A percentile compares a stretch with the other conserved stretches of the same genome.
Evolutionary conservation across 176 grass and related monocot genomes (phyloP).

Genomic region (Luzula sylvatica): DNA sequence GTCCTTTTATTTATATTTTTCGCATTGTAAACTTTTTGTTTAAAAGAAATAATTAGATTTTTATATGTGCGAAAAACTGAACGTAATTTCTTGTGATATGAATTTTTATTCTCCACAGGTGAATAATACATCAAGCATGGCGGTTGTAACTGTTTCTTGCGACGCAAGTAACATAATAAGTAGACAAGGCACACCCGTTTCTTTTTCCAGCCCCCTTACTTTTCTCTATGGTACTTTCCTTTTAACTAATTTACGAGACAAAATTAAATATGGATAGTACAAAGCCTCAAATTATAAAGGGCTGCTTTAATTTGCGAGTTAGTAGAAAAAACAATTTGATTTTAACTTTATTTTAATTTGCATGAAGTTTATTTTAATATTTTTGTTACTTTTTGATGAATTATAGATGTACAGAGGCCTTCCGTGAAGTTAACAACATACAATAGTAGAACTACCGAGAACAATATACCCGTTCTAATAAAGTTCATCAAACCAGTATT

Average conservation of each 20-base stretch:
- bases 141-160: constrained; percentile 49
- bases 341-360: too few relatives aligned
- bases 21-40: too few relatives aligned
- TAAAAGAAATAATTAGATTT: too few relatives aligned
- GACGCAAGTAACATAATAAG: constrained; percentile 59
- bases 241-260: neutral
- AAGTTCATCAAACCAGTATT: constrained; percentile 89
- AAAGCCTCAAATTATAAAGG: too few relatives aligned
- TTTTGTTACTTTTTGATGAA: neutral
- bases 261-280: neutral
- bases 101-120: constrained; percentile 32
- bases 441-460: constrained; percentile 45
- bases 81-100: too few relatives aligned
- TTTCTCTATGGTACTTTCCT: constrained; percentile 71
- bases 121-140: constrained; percentile 33
- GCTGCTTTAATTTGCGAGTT: too few relatives aligned
- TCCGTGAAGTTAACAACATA: constrained; percentile 61
- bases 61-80: too few relatives aligned
- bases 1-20: neutral
- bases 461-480: constrained; percentile 49
- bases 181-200: constrained; percentile 72
- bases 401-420: constrained; percentile 52
- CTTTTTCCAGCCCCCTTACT: constrained; percentile 39
- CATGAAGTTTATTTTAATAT: neutral
- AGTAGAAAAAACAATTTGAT: too few relatives aligned